Percentiles rank a stretch among this genome's conserved stretches.
phyloP scores from a whole-genome alignment of 2,329 filamentous ascomycete species.

The Pyrenophora teres region DNA sequence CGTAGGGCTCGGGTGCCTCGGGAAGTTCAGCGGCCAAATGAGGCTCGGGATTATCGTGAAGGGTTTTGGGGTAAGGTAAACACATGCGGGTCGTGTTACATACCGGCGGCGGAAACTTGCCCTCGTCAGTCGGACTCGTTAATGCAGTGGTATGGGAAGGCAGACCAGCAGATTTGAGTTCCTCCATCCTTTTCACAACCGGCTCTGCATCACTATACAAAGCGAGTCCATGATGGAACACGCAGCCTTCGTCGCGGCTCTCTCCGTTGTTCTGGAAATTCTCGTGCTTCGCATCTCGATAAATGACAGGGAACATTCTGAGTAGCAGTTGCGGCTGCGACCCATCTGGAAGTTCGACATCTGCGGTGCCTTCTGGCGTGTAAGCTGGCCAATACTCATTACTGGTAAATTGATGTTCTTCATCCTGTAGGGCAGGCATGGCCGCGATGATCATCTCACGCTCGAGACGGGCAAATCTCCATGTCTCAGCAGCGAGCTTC shows the following conservation, averaged over 20 bases:
- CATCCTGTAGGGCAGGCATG: constrained; percentile 50
- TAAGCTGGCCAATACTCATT: constrained; percentile 44
- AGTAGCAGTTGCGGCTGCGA: constrained; percentile 53
- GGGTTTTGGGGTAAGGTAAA: constrained; percentile 12
- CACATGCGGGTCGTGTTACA: constrained; percentile 17
- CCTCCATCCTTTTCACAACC: constrained; percentile 40
- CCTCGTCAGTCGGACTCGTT: constrained; percentile 44
- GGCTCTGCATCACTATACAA: constrained; percentile 55
- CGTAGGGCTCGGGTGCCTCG: constrained; percentile 5
- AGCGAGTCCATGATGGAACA: constrained; percentile 57
- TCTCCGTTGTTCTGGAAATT: constrained; percentile 51
- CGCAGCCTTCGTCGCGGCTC: constrained; percentile 51
- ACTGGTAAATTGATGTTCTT: constrained; percentile 40
- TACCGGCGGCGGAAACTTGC: constrained; percentile 45
- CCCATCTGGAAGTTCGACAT: constrained; percentile 29
- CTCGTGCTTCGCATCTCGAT: constrained; percentile 57
- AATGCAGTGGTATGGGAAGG: constrained; percentile 43
- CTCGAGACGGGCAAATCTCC: constrained; percentile 62
- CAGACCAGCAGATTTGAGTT: constrained; percentile 47
- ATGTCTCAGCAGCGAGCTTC: constrained; percentile 63
- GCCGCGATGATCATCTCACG: constrained; percentile 59
- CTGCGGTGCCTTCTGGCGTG: constrained; percentile 38
- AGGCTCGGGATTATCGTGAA: constrained; percentile 6
- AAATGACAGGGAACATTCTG: constrained; percentile 58
- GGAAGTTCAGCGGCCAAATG: constrained; percentile 4